Base-by-base conservation (phyloP, 306 rosid genomes). In the Phaseolus lunatus region DNA sequence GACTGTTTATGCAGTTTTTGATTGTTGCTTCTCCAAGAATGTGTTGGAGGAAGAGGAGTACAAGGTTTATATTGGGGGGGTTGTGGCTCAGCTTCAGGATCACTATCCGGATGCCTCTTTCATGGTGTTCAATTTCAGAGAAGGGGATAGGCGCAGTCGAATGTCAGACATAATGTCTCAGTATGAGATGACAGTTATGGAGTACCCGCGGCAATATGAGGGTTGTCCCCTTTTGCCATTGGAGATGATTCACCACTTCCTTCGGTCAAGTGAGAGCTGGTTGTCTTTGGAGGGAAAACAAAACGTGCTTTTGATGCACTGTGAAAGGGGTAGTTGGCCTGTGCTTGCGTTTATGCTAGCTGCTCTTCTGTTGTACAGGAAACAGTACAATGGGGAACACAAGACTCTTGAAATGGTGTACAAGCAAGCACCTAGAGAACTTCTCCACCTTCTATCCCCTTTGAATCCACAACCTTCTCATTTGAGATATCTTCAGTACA, bases 251-350 rank as follows among this genome's bases (percentile, higher is more conserved):
- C 96, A 92, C 74, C 97, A 95, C 84, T 95, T 95, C 82, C 96
- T 95, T 77, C 91, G 96, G 70, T 95, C 98, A 63, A 87, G 98
- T 70, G 98, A 95, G 81, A 92, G 98, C 80, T 95, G 98, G 98
- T 83, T 95, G 88, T 95, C 98, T 47, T 73, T 92, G 86, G 98
- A 95, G 88, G 93, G 96, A 78, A 93, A 95, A 56, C 97, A 95
- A 75, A 95, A 95, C 72, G 96, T 95, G 82, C 82, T 95, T 57
- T 85, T 95, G 90, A 92, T 95, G 97, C 97, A 95, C 78, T 95
- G 97, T 75, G 98, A 95, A 84, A 87, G 91, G 80, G 98, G 98
- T 43, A 97, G 98, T 41, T 95, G 98, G 98, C 98, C 97, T 14
- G 96, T 92, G 63, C 96, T 95, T 53, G 95, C 98, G 19, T 95